A percentile compares a stretch with the other conserved stretches of the same genome.
Conservation (phyloP, 768 basidiomycete genomes). For the Podaxis sp. region DNA sequence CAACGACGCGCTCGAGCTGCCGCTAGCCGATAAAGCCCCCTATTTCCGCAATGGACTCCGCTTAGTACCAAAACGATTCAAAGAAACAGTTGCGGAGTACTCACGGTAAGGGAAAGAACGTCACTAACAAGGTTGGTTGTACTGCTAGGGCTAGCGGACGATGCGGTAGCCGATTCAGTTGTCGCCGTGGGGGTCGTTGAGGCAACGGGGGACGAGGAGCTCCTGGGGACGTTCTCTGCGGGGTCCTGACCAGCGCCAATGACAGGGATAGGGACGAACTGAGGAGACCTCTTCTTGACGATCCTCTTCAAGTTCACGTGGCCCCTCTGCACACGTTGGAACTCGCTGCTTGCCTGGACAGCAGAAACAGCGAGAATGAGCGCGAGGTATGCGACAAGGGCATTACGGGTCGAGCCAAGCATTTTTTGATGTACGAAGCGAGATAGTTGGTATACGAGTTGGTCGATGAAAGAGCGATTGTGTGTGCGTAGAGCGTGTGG, state of each 20-base stretch:
- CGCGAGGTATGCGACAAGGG: conserved; percentile 61
- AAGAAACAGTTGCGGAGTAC: background rate
- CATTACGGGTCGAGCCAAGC: conserved; percentile 22
- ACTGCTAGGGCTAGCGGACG: background rate
- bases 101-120: background rate
- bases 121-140: background rate
- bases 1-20: background rate
- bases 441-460: conserved; percentile 1
- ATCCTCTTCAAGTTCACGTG: conserved; percentile 62
- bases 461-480: conserved; percentile 31
- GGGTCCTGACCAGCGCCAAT: conserved; percentile 33
- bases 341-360: conserved; percentile 41
- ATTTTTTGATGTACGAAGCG: background rate
- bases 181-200: conserved; percentile 17
- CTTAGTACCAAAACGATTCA: background rate
- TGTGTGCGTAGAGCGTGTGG: conserved; percentile 50
- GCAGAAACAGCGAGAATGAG: conserved; percentile 49
- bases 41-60: background rate
- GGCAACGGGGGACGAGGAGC: conserved; percentile 17
- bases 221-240: conserved; percentile 14
- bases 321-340: conserved; percentile 46
- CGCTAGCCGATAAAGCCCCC: background rate
- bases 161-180: background rate
- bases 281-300: conserved; percentile 50
- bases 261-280: conserved; percentile 23